Base-by-base conservation (phyloP, 768 basidiomycete genomes). In the Amanita molliuscula region DNA sequence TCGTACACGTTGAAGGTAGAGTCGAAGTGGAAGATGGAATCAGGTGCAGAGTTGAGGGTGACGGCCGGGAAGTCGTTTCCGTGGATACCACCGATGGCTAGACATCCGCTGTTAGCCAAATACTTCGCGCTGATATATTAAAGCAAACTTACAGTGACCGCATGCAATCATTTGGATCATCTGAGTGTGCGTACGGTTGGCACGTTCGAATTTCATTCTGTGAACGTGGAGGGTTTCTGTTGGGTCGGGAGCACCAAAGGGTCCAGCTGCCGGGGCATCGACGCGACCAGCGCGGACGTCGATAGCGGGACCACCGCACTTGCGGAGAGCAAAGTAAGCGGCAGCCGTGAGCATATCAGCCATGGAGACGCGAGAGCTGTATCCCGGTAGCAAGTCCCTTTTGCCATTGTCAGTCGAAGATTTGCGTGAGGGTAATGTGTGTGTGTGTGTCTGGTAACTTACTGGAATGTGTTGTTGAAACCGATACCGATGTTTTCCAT, bases 161-260 rank as follows among this genome's bases (percentile, higher is more conserved):
- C 67, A 68, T 0, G 65, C 66, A 15, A 65, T 61, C 34, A 66
- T 57, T 36, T 55, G 53, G 28, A 68, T 67, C 65, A 66, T 67
- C 40, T 67, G 64, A 3, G 55, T 54, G 10, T 58, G 55, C 15
- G 53, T 62, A 52, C 65, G 64, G 2, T 65, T 66, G 36, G 62
- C 60, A 2, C 58, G 51, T 10, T 53, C 54, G 54, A 67, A 68
- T 28, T 51, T 54, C 18, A 52, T 53, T 20, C 56, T 62, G 47
- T 64, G 59, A 11, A 56, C 54, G 13, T 20, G 59, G 48, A n/a
- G 61, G 44, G 31, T 53, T 47, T 49, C 64, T 53, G 18, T 58
- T 2, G 64, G 60, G 18, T 64, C 53, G 2, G 69, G 69, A n/a
- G 65, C 67, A 16, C 65, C 63, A 4, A 38, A 33, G 7, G 61